Percentiles rank a stretch among this genome's conserved stretches.
Evolutionary conservation across 108 stramenopile genomes (phyloP).

Genomic region (Pseudonitzschia delicatissima): DNA sequence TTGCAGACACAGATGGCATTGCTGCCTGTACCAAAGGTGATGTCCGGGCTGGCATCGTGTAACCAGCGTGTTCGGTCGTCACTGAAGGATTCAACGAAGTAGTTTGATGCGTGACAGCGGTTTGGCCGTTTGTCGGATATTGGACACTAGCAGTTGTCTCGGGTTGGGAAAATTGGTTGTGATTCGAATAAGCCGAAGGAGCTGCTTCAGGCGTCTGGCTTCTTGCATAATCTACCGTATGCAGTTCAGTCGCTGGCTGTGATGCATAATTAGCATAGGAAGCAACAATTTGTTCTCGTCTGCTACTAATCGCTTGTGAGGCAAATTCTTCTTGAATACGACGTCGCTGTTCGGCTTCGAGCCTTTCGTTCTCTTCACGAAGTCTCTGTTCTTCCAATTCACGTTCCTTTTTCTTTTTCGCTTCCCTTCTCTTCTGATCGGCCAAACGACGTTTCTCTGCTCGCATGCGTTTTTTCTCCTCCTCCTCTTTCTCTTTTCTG

Average conservation of each 20-base stretch:
- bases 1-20: slow-evolving; percentile 4
- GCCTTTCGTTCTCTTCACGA: slow-evolving; percentile 20
- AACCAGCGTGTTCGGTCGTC: background rate
- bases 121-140: background rate
- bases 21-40: background rate
- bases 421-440: slow-evolving; percentile 50
- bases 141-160: background rate
- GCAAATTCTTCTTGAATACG: slow-evolving; percentile 18
- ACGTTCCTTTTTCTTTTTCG: slow-evolving; percentile 39
- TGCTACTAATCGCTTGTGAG: slow-evolving; percentile 14
- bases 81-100: background rate
- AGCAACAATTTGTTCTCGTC: slow-evolving; percentile 15
- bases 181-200: background rate
- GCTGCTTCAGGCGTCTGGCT: background rate
- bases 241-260: background rate
- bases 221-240: background rate
- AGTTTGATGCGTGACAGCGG: background rate
- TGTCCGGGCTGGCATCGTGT: background rate
- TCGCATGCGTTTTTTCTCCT: slow-evolving; percentile 34
- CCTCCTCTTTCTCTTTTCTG: slow-evolving; percentile 44
- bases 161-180: background rate
- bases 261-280: slow-evolving; percentile 8
- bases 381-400: slow-evolving; percentile 40
- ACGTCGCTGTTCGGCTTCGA: slow-evolving; percentile 21
- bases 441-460: slow-evolving; percentile 50